Conservation (phyloP, 441 rosid species). For the Sinapis alba region DNA sequence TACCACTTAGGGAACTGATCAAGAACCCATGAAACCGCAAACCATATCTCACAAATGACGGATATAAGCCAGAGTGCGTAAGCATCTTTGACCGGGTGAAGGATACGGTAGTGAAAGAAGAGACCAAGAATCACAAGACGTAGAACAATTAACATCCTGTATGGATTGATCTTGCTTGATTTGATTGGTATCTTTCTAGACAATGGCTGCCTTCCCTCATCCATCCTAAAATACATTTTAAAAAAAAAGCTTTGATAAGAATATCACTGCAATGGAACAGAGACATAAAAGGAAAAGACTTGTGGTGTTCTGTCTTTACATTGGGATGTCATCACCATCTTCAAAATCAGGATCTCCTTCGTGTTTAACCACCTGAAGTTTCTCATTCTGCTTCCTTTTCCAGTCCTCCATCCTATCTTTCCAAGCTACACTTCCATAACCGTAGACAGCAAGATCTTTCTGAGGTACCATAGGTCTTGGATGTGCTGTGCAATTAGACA, state of each 20-base stretch:
- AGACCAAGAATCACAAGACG: conserved; percentile 85
- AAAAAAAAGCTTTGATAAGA: neutral
- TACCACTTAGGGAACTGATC: conserved; percentile 98
- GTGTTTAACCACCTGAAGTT: conserved; percentile 77
- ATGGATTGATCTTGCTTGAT: conserved; percentile 90
- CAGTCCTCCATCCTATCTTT: conserved; percentile 93
- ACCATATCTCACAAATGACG: conserved; percentile 96
- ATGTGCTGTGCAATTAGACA: conserved; percentile 58
- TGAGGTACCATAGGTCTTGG: conserved; percentile 92
- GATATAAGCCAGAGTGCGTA: conserved; percentile 91
- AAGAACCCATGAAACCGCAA: conserved; percentile 92
- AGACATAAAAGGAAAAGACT: neutral
- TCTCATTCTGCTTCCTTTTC: conserved; percentile 87
- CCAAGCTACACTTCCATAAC: conserved; percentile 97
- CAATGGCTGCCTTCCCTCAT: conserved; percentile 97
- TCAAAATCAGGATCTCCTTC: conserved; percentile 58
- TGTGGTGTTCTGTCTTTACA: conserved; percentile 44
- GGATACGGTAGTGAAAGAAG: conserved; percentile 89
- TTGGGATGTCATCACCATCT: conserved; percentile 85
- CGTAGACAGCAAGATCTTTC: conserved; percentile 87
- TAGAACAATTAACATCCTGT: conserved; percentile 74
- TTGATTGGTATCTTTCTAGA: conserved; percentile 88
- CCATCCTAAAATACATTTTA: conserved; percentile 73
- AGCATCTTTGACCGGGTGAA: conserved; percentile 85
- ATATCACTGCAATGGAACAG: conserved; percentile 10